phyloP scores from a whole-genome alignment of 192 early-diverging fungal genomes.

The Backusella sp. region DNA sequence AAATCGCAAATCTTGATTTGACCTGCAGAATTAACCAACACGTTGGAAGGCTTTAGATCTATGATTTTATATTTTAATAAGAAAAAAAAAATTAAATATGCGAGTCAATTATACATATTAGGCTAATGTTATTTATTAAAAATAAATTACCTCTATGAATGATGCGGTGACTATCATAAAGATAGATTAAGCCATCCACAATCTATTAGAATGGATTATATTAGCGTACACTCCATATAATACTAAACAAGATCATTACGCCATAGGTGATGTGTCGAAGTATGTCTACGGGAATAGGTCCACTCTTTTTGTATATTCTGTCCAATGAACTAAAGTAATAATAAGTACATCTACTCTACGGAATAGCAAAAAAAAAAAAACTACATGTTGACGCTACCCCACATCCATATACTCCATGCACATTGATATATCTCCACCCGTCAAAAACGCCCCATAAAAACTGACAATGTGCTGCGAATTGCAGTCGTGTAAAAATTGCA shows the following conservation, averaged over 20 bases:
- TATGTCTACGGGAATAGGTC: constrained; percentile 86
- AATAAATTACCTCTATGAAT: constrained; percentile 82
- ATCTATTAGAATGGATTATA: constrained; percentile 33
- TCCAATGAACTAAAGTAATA: constrained; percentile 70
- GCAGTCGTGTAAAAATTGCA: constrained; percentile 95
- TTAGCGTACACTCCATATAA: background rate
- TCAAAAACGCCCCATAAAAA: constrained; percentile 94
- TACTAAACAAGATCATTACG: constrained; percentile 40
- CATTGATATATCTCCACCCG: constrained; percentile 81
- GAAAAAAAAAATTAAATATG: background rate
- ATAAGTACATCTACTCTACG: background rate
- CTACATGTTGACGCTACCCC: constrained; percentile 45
- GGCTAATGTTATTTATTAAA: background rate
- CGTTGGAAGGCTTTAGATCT: constrained; percentile 88
- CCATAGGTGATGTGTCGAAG: constrained; percentile 82
- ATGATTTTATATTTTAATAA: constrained; percentile 8
- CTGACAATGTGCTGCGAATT: constrained; percentile 93
- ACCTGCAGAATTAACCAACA: constrained; percentile 78
- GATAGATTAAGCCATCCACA: constrained; percentile 76
- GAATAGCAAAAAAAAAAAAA: background rate
- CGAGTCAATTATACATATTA: background rate
- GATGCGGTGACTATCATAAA: constrained; percentile 87
- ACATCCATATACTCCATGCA: constrained; percentile 99
- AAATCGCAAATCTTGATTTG: constrained; percentile 86
- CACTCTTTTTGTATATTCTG: constrained; percentile 87